phyloP scores from a whole-genome alignment of 768 basidiomycete genomes.

The Mycena vulgaris region DNA sequence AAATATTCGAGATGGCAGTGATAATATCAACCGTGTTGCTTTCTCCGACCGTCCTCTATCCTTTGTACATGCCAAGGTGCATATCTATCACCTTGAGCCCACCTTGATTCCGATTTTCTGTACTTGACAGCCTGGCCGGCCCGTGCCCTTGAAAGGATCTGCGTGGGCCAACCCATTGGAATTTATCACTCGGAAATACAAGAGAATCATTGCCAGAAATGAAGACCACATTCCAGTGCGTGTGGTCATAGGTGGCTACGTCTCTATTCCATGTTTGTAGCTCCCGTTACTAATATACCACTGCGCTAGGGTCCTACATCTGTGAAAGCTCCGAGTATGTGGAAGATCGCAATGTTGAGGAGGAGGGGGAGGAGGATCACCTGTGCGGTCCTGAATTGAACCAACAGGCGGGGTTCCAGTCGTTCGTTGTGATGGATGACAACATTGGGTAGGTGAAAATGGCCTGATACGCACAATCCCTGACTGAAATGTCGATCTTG shows the following conservation, averaged over 20 bases:
- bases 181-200: neutral
- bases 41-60: neutral
- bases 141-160: neutral
- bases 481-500: neutral
- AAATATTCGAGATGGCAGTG: neutral
- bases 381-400: neutral
- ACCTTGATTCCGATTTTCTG: neutral
- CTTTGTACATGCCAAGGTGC: slow-evolving; percentile 3
- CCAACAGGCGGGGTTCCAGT: neutral
- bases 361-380: neutral
- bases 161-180: neutral
- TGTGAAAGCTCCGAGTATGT: neutral
- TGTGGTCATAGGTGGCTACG: neutral
- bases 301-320: neutral
- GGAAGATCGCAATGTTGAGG: neutral
- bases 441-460: neutral
- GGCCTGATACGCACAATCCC: neutral
- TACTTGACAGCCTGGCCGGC: neutral
- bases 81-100: neutral
- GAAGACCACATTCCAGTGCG: slow-evolving; percentile 5
- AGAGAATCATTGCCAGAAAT: neutral
- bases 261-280: neutral
- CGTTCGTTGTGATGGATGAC: neutral
- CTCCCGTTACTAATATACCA: neutral
- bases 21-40: neutral